Evolutionary conservation across 768 basidiomycete genomes (phyloP).

Genomic region (Hydnomerulius pinastri): DNA sequence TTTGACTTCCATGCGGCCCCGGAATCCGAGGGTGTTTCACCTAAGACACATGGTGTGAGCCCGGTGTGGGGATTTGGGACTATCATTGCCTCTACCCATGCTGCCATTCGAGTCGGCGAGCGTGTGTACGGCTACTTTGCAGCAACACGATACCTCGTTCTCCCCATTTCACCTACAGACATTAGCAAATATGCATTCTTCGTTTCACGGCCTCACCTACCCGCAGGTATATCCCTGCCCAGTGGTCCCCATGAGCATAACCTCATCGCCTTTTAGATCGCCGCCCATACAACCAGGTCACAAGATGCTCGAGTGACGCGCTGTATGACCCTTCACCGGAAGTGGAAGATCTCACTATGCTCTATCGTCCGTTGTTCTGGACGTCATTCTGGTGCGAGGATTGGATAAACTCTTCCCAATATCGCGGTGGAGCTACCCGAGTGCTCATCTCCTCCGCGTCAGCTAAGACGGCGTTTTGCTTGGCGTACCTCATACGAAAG

Average conservation of each 20-base stretch:
- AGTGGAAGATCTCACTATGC: slow-evolving; percentile 66
- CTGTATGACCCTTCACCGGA: slow-evolving; percentile 49
- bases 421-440: slow-evolving; percentile 46
- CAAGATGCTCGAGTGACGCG: slow-evolving; percentile 57
- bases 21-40: slow-evolving; percentile 37
- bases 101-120: slow-evolving; percentile 53
- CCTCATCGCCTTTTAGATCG: slow-evolving; percentile 46
- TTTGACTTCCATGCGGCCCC: slow-evolving; percentile 66
- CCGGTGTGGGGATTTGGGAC: slow-evolving; percentile 78
- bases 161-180: slow-evolving; percentile 51
- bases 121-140: slow-evolving; percentile 65
- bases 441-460: slow-evolving; percentile 71
- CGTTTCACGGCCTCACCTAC: slow-evolving; percentile 62
- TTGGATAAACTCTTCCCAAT: slow-evolving; percentile 55
- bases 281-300: slow-evolving; percentile 68
- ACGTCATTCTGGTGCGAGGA: slow-evolving; percentile 78
- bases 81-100: slow-evolving; percentile 49
- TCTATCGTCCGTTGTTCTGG: slow-evolving; percentile 75
- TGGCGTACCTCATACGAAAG: slow-evolving; percentile 60
- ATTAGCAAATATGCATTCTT: slow-evolving; percentile 56
- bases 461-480: slow-evolving; percentile 70
- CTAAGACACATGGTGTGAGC: slow-evolving; percentile 58
- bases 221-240: slow-evolving; percentile 42
- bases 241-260: neutral
- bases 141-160: slow-evolving; percentile 55